These are phyloP conservation scores for Phytophthora boehmeriae DNA, from an alignment of 352 stramenopile genomes.

Conservation along the genomic window DNA sequence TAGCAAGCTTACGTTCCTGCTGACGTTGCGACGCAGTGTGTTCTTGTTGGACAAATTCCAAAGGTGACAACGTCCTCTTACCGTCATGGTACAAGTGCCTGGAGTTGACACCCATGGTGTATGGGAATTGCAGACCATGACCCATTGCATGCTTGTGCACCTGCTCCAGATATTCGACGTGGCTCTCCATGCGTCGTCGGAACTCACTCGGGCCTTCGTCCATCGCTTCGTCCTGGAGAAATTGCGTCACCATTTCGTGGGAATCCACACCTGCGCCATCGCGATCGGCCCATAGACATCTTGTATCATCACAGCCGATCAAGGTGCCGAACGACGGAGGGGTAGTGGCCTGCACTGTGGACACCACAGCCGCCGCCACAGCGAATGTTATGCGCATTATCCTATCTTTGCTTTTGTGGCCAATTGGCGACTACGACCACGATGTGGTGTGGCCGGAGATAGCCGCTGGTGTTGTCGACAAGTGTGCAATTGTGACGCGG, in stretches of 20 bases:
- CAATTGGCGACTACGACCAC: neutral
- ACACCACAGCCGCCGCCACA: slow-evolving; percentile 3
- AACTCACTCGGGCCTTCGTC: slow-evolving; percentile 38
- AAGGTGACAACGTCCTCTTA: slow-evolving; percentile 38
- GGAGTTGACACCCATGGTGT: slow-evolving; percentile 68
- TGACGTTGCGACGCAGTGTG: slow-evolving; percentile 45
- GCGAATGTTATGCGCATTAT: slow-evolving; percentile 7
- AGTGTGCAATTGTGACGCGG: slow-evolving; percentile 20
- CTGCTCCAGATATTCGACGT: slow-evolving; percentile 74
- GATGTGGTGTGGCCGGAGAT: slow-evolving; percentile 19
- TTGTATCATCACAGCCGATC: slow-evolving; percentile 40
- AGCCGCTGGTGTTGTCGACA: slow-evolving; percentile 6
- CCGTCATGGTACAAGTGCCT: slow-evolving; percentile 69
- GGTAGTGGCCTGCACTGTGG: slow-evolving; percentile 13
- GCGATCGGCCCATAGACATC: slow-evolving; percentile 64
- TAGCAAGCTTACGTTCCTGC: slow-evolving; percentile 22
- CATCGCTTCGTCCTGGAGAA: slow-evolving; percentile 52
- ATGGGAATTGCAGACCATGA: slow-evolving; percentile 55
- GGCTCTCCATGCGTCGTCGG: slow-evolving; percentile 55
- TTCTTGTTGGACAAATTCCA: slow-evolving; percentile 68
- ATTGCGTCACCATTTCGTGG: slow-evolving; percentile 62
- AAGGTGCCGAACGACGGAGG: slow-evolving; percentile 63
- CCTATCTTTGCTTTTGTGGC: slow-evolving; percentile 13
- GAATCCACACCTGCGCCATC: slow-evolving; percentile 39
- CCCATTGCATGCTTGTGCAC: slow-evolving; percentile 53